Evolutionary conservation across 805 yeast species (phyloP).

Genomic region (Cyberlindnera mrakii): DNA sequence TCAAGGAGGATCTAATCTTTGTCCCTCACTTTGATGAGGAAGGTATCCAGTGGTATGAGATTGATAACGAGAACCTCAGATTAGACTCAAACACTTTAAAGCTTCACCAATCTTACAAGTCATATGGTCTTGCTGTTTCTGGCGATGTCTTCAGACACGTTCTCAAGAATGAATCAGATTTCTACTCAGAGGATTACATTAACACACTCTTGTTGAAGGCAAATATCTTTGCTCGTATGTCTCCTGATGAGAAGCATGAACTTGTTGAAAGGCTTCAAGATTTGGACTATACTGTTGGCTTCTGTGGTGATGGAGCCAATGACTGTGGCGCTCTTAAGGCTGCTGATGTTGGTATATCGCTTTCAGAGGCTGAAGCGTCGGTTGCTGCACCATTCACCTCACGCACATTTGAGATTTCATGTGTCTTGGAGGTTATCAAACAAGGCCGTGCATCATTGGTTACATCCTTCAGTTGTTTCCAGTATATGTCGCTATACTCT

Average conservation of each 20-base stretch:
- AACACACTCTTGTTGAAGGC: conserved; percentile 63
- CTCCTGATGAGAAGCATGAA: conserved; percentile 98
- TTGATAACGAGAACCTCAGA: conserved; percentile 46
- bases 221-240: conserved; percentile 90
- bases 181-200: conserved; percentile 32
- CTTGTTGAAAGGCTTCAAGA: conserved; percentile 80
- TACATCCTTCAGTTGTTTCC: conserved; percentile 94
- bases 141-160: conserved; percentile 87
- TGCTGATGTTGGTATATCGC: conserved; percentile 93
- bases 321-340: conserved; percentile 98
- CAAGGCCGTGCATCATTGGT: conserved; percentile 95
- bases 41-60: conserved; percentile 54
- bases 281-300: conserved; percentile 88
- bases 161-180: conserved; percentile 35
- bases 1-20: conserved; percentile 44
- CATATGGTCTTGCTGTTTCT: conserved; percentile 75
- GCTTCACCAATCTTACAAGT: conserved; percentile 32
- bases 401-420: conserved; percentile 80
- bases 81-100: conserved; percentile 62
- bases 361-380: conserved; percentile 96
- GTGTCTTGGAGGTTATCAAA: conserved; percentile 83
- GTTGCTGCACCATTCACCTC: conserved; percentile 99
- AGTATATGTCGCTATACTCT: conserved; percentile 94
- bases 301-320: conserved; percentile 99
- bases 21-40: conserved; percentile 53